These are phyloP conservation scores for Zasmidium angulare DNA, from an alignment of 2,329 filamentous ascomycete genomes.

Conservation along the genomic window DNA sequence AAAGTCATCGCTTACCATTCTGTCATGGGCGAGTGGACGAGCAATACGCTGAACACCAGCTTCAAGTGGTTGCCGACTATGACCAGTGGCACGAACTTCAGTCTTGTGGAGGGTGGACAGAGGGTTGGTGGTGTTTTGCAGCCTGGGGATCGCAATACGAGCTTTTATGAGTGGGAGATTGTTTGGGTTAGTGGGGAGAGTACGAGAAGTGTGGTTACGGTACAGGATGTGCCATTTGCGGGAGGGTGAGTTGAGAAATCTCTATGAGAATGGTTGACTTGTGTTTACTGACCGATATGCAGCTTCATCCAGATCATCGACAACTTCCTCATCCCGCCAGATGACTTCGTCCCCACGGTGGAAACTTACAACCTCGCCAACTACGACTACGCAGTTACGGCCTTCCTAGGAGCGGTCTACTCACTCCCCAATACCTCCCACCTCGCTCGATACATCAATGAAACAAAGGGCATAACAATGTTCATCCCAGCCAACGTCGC, in stretches of 20 bases:
- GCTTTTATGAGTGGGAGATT: slow-evolving; percentile 23
- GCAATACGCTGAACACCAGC: slow-evolving; percentile 15
- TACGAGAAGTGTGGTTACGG: slow-evolving; percentile 39
- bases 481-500: slow-evolving; percentile 34
- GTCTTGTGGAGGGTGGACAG: slow-evolving; percentile 53
- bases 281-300: background rate
- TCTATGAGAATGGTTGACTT: too few relatives aligned
- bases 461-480: slow-evolving; percentile 30
- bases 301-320: slow-evolving; percentile 57
- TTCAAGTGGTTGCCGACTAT: slow-evolving; percentile 48
- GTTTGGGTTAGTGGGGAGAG: slow-evolving; percentile 45
- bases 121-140: slow-evolving; percentile 42
- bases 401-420: slow-evolving; percentile 49
- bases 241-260: slow-evolving; percentile 48
- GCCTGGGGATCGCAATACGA: slow-evolving; percentile 7
- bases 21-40: slow-evolving; percentile 13
- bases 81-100: slow-evolving; percentile 44
- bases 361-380: slow-evolving; percentile 18
- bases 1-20: slow-evolving; percentile 18
- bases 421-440: slow-evolving; percentile 39
- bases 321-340: slow-evolving; percentile 52
- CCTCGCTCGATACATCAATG: slow-evolving; percentile 22
- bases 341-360: slow-evolving; percentile 44
- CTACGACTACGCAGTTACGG: slow-evolving; percentile 45
- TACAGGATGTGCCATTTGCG: slow-evolving; percentile 31